phyloP scores from a whole-genome alignment of 441 rosid genomes.

The Syzygium malaccense region DNA sequence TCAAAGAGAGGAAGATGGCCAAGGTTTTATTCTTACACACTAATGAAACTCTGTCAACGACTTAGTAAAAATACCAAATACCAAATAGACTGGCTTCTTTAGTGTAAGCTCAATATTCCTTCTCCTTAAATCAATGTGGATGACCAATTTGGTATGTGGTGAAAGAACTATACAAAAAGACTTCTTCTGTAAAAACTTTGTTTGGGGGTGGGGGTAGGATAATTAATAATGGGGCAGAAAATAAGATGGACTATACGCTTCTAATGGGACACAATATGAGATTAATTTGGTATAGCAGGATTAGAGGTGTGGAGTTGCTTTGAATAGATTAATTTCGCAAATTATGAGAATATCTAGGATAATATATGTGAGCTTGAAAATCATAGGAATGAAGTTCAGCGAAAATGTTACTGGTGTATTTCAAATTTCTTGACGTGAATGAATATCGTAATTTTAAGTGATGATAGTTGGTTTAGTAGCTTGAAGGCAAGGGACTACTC shows the following conservation, averaged over 20 bases:
- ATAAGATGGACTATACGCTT: background rate
- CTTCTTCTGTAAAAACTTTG: background rate
- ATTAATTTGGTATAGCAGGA: background rate
- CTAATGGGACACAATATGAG: background rate
- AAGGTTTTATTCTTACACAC: background rate
- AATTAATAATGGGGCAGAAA: background rate
- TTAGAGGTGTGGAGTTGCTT: background rate
- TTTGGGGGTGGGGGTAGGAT: background rate
- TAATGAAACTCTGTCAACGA: background rate
- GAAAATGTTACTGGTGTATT: background rate
- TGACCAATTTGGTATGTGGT: background rate
- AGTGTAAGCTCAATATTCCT: background rate
- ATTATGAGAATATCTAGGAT: background rate
- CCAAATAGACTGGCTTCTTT: background rate
- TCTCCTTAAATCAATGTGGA: background rate
- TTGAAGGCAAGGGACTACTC: background rate
- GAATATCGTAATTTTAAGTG: background rate
- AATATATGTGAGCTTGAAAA: background rate
- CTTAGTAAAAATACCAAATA: background rate
- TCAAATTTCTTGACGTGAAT: background rate
- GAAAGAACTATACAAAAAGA: background rate
- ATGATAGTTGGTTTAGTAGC: background rate
- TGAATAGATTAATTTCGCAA: background rate
- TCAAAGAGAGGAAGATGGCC: background rate
- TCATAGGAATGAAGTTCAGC: background rate